These are phyloP conservation scores for Cryphonectria naterciae DNA, from an alignment of 2,329 filamentous ascomycete genomes.

Conservation along the genomic window DNA sequence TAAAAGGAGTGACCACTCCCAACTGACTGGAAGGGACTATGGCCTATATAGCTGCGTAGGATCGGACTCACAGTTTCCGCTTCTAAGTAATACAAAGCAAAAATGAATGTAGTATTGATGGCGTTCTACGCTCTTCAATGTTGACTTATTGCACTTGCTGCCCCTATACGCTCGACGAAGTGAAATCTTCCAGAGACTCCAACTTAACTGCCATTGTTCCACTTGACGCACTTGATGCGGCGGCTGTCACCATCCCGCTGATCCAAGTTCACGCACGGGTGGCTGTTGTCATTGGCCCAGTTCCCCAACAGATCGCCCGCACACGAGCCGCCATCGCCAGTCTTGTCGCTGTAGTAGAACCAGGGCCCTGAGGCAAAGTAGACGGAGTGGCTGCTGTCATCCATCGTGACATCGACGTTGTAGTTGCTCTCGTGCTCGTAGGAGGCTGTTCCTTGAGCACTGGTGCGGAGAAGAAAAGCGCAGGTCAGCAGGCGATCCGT, in stretches of 20 bases:
- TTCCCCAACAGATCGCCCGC: neutral
- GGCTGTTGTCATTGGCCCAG: neutral
- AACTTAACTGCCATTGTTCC: neutral
- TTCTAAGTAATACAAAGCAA: neutral
- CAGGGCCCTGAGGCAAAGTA: neutral
- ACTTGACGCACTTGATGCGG: conserved; percentile 8
- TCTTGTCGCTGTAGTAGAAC: conserved; percentile 7
- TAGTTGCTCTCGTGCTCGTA: conserved; percentile 1
- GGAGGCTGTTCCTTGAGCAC: neutral
- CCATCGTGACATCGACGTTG: conserved; percentile 10
- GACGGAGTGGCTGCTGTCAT: conserved; percentile 7
- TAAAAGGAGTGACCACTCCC: no score
- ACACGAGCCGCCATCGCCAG: neutral
- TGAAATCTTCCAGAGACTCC: neutral
- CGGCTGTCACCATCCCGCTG: neutral
- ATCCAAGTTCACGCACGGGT: neutral
- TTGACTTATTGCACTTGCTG: neutral
- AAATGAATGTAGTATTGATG: neutral
- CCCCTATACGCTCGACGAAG: neutral
- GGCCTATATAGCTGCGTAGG: no score
- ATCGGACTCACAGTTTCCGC: no score
- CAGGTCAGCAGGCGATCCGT: neutral
- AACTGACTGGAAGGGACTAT: no score
- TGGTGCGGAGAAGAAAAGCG: neutral
- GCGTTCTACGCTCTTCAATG: neutral